Evolutionary conservation across 2,329 filamentous ascomycete genomes (phyloP).

Genomic region (Fusarium nurragi): DNA sequence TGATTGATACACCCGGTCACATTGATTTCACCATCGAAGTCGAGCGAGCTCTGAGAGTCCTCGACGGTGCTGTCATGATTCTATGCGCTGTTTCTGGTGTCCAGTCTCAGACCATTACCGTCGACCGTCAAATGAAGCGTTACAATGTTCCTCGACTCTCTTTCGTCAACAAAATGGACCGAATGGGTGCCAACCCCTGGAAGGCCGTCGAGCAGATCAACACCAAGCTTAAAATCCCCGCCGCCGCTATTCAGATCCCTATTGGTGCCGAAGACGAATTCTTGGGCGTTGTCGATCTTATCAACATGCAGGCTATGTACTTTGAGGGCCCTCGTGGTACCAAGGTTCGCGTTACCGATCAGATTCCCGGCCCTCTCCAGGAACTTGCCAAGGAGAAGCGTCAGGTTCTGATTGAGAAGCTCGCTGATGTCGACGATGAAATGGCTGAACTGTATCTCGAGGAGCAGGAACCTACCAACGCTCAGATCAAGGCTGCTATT

Average conservation of each 20-base stretch:
- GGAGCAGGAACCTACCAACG: slow-evolving; percentile 78
- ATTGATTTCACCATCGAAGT: slow-evolving; percentile 99
- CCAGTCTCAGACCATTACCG: slow-evolving; percentile 97
- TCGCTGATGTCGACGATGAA: slow-evolving; percentile 97
- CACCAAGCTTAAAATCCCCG: slow-evolving; percentile 90
- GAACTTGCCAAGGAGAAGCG: slow-evolving; percentile 84
- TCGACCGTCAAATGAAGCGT: slow-evolving; percentile 97
- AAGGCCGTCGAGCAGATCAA: slow-evolving; percentile 98
- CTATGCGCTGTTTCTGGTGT: slow-evolving; percentile 97
- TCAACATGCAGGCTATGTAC: slow-evolving; percentile 92
- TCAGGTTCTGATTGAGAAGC: slow-evolving; percentile 87
- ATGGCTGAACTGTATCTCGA: slow-evolving; percentile 96
- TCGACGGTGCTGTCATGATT: slow-evolving; percentile 98
- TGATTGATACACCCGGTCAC: slow-evolving; percentile 98
- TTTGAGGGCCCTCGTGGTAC: slow-evolving; percentile 87
- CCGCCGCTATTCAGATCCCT: slow-evolving; percentile 92
- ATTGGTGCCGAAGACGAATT: slow-evolving; percentile 94
- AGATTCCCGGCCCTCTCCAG: slow-evolving; percentile 82
- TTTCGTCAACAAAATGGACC: slow-evolving; percentile 99
- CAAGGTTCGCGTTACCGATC: slow-evolving; percentile 77
- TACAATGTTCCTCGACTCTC: slow-evolving; percentile 96
- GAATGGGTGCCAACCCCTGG: slow-evolving; percentile 98
- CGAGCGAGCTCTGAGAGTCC: slow-evolving; percentile 90
- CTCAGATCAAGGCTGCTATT: slow-evolving; percentile 92
- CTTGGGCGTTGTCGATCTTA: slow-evolving; percentile 89